phyloP scores from a whole-genome alignment of 352 stramenopile genomes.

The Globisporangium cylindrosporum region DNA sequence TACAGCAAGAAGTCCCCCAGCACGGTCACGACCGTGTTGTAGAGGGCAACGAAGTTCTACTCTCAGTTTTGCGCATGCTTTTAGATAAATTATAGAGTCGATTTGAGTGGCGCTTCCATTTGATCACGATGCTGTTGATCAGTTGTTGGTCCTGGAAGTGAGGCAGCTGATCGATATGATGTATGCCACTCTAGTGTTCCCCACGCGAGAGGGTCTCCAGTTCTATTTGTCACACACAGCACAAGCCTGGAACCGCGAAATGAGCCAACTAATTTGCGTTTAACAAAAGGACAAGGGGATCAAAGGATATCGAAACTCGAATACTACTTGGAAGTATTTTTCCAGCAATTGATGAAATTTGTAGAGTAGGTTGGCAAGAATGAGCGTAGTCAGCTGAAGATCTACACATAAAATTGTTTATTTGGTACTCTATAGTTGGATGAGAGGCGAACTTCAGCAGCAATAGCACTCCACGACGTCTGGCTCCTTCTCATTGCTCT shows the following conservation, averaged over 20 bases:
- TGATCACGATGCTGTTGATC: too few species aligned
- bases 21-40: background rate
- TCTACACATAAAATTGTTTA: background rate
- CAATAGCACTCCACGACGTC: background rate
- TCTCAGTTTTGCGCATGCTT: background rate
- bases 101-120: background rate
- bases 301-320: background rate
- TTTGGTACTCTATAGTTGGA: background rate
- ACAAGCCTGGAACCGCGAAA: too few species aligned
- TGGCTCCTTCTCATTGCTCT: background rate
- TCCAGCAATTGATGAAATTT: background rate
- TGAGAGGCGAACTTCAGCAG: background rate
- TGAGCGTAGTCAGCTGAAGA: background rate
- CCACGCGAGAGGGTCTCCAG: too few species aligned
- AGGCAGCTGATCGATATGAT: too few species aligned
- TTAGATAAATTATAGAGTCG: background rate
- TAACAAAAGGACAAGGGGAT: background rate
- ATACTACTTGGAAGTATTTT: background rate
- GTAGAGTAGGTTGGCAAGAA: background rate
- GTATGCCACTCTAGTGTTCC: too few species aligned
- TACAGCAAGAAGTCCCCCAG: conserved; percentile 2
- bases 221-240: too few species aligned
- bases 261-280: background rate
- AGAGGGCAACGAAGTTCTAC: background rate
- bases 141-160: background rate